These are phyloP conservation scores for Sequoiadendron giganteum DNA, from an alignment of 75 land plant species.

Conservation along the genomic window DNA sequence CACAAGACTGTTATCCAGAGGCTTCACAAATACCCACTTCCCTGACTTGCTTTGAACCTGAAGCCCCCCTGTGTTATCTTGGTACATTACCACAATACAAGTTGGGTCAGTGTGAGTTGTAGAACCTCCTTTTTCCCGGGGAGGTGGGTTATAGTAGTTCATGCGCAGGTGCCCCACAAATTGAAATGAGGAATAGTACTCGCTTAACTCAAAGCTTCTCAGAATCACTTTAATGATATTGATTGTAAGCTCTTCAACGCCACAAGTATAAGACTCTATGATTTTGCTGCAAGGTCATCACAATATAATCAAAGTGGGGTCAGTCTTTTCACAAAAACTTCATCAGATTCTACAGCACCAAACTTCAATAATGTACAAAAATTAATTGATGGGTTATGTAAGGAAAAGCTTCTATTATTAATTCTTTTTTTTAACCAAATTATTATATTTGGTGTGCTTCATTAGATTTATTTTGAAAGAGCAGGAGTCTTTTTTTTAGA, in stretches of 20 bases:
- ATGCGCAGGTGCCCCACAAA: neutral
- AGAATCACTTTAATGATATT: neutral
- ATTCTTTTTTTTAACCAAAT: no score
- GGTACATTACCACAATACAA: neutral
- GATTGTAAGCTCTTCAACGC: neutral
- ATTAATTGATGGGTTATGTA: no score
- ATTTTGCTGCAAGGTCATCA: neutral
- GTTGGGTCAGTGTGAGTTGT: neutral
- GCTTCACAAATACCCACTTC: neutral
- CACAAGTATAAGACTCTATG: neutral
- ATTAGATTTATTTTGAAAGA: no score
- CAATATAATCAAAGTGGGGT: no score
- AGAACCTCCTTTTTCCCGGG: neutral
- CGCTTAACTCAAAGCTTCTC: neutral
- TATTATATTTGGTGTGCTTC: no score
- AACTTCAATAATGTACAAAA: no score
- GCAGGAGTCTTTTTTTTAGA: no score
- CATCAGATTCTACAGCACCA: no score
- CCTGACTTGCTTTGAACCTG: neutral
- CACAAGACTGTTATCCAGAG: neutral
- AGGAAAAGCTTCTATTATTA: no score
- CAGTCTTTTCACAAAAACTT: no score
- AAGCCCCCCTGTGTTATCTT: neutral
- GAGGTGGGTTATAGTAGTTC: neutral
- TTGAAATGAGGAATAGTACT: neutral